Conservation (phyloP, 2,329 filamentous ascomycete genomes). For the Sporothrix curviconia region DNA sequence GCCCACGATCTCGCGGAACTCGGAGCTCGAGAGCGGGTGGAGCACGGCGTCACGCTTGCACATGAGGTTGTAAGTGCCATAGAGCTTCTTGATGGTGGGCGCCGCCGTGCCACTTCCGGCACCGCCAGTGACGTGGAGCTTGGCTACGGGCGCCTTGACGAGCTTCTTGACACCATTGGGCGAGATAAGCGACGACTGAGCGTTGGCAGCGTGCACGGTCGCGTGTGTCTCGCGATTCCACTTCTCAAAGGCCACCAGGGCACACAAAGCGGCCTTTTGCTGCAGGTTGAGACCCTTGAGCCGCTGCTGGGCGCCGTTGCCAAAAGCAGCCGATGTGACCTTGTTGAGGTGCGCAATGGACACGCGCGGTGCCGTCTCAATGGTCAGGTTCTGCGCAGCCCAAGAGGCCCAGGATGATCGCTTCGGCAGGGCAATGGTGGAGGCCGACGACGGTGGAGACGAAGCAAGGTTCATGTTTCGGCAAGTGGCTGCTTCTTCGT, state of each 20-base stretch:
- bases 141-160: conserved; percentile 20
- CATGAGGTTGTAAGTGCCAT: conserved; percentile 72
- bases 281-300: conserved; percentile 87
- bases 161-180: conserved; percentile 15
- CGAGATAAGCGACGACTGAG: background rate
- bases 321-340: conserved; percentile 82
- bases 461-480: conserved; percentile 74
- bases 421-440: conserved; percentile 30
- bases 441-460: conserved; percentile 21
- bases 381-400: conserved; percentile 57
- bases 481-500: conserved; percentile 63
- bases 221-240: conserved; percentile 52
- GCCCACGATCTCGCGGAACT: conserved; percentile 88
- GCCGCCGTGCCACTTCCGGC: conserved; percentile 36
- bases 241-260: conserved; percentile 80
- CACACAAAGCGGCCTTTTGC: conserved; percentile 90
- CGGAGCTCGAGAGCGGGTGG: conserved; percentile 80
- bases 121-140: conserved; percentile 46
- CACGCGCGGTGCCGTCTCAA: conserved; percentile 77
- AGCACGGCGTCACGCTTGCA: conserved; percentile 85
- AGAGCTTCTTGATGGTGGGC: conserved; percentile 77
- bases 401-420: conserved; percentile 35
- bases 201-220: background rate
- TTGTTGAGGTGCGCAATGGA: conserved; percentile 87
- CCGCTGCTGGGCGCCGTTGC: conserved; percentile 78